A percentile compares a stretch with the other conserved stretches of the same genome.
phyloP scores from a whole-genome alignment of 1,284 basidiomycete species.

The Marasmius tenuissimus region DNA sequence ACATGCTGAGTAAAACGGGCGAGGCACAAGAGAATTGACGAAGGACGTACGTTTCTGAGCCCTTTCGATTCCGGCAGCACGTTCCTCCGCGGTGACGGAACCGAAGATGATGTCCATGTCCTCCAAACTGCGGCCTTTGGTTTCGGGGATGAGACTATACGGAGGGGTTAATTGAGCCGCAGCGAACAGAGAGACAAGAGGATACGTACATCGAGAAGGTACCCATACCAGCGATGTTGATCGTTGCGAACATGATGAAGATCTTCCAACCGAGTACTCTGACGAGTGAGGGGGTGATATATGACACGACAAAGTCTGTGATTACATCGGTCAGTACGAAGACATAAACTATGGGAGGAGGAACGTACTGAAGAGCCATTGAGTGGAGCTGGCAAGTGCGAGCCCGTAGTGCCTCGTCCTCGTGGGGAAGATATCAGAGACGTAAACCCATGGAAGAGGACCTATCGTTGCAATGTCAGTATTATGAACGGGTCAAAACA shows the following conservation, averaged over 20 bases:
- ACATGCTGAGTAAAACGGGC: neutral
- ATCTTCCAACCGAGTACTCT: constrained; percentile 53
- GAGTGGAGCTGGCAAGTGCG: constrained; percentile 55
- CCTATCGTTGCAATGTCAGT: neutral
- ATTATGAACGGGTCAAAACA: neutral
- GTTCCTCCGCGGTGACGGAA: constrained; percentile 55
- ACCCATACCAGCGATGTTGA: constrained; percentile 46
- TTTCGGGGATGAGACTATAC: constrained; percentile 66
- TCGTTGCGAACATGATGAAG: constrained; percentile 57
- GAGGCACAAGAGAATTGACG: neutral
- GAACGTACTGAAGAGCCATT: constrained; percentile 65
- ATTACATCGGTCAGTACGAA: neutral
- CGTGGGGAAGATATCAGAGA: constrained; percentile 71
- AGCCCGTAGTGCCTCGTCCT: constrained; percentile 68
- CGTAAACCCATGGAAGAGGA: constrained; percentile 57
- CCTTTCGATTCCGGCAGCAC: constrained; percentile 52
- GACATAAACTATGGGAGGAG: neutral
- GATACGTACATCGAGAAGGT: constrained; percentile 31
- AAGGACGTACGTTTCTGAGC: constrained; percentile 38
- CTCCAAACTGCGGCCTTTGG: constrained; percentile 71
- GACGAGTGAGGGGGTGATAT: constrained; percentile 59
- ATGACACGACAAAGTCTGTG: constrained; percentile 65
- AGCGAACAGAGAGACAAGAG: neutral
- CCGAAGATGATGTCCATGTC: constrained; percentile 86
- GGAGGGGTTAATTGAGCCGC: neutral